A percentile compares a stretch with the other conserved stretches of the same genome.
Evolutionary conservation across 208 protist genomes (phyloP).

Genomic region (Borovskyia barvae): DNA sequence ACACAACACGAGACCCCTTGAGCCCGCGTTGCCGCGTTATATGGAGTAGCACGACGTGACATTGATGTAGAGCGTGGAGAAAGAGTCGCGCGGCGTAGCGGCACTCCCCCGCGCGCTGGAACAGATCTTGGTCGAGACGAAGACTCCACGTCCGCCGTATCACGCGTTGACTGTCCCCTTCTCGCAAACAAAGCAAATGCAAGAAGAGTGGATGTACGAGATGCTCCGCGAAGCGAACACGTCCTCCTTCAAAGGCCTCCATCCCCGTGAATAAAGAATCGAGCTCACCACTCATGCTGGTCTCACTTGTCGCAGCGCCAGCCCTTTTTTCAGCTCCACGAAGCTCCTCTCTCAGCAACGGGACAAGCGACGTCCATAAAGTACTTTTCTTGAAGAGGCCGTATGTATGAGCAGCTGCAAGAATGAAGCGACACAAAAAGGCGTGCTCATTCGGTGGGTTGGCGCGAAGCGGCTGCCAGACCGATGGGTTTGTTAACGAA

Average conservation of each 20-base stretch:
- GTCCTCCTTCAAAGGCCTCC: not conserved
- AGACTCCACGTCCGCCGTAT: slow-evolving; percentile 38
- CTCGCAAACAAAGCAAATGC: slow-evolving; percentile 50
- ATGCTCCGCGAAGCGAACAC: slow-evolving; percentile 15
- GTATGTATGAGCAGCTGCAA: slow-evolving; percentile 44
- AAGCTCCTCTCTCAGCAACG: slow-evolving; percentile 27
- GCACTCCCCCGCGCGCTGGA: slow-evolving; percentile 22
- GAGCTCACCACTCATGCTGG: too few relatives aligned
- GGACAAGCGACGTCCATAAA: slow-evolving; percentile 20
- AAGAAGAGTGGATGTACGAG: slow-evolving; percentile 51
- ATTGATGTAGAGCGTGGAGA: slow-evolving; percentile 39
- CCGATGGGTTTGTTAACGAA: not conserved
- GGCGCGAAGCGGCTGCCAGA: slow-evolving; percentile 38
- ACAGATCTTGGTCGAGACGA: slow-evolving; percentile 28
- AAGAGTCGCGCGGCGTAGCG: slow-evolving; percentile 33
- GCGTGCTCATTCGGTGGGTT: slow-evolving; percentile 25
- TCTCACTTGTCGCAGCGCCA: too few relatives aligned
- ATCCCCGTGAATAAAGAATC: too few relatives aligned
- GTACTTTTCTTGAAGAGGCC: slow-evolving; percentile 24
- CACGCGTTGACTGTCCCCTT: slow-evolving; percentile 40
- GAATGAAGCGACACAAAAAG: slow-evolving; percentile 57
- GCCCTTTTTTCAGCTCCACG: too few relatives aligned
- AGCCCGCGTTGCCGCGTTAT: slow-evolving; percentile 44
- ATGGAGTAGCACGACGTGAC: slow-evolving; percentile 29
- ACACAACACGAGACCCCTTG: too few relatives aligned